Evolutionary conservation across 129 eudicot species (phyloP).

Genomic region (Tagetes erecta): DNA sequence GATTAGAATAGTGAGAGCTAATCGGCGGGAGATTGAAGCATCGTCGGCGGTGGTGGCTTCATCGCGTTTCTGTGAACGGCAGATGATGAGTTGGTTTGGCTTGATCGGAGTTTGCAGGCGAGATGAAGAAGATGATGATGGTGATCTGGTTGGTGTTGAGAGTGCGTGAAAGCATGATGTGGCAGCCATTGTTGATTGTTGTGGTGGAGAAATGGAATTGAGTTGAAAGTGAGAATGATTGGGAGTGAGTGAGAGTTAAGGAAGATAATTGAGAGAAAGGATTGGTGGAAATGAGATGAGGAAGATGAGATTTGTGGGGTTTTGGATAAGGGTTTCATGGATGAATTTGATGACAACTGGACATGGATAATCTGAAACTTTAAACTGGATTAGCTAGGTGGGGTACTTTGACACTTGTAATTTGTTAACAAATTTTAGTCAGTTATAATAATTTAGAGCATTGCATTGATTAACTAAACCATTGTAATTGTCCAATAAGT

Average conservation of each 20-base stretch:
- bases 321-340: constrained; percentile 42
- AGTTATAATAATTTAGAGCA: too few relatives aligned
- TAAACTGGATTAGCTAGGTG: constrained; percentile 11
- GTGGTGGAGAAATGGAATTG: neutral
- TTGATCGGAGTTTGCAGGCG: constrained; percentile 35
- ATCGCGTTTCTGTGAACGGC: constrained; percentile 77
- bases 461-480: too few relatives aligned
- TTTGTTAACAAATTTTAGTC: too few relatives aligned
- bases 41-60: constrained; percentile 28
- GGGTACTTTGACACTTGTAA: neutral
- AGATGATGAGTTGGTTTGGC: constrained; percentile 51
- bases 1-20: constrained; percentile 85
- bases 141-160: constrained; percentile 45
- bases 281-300: constrained; percentile 55
- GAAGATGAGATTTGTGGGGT: constrained; percentile 40
- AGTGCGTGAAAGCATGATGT: constrained; percentile 80
- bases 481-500: too few relatives aligned
- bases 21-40: constrained; percentile 58
- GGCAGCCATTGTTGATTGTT: constrained; percentile 58
- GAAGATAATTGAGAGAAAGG: constrained; percentile 40
- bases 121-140: constrained; percentile 13
- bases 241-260: constrained; percentile 2
- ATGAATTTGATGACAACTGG: constrained; percentile 30
- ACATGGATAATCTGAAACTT: constrained; percentile 24
- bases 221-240: neutral